Evolutionary conservation across 179 eudicot genomes (phyloP).

Genomic region (Spergularia azorica): DNA sequence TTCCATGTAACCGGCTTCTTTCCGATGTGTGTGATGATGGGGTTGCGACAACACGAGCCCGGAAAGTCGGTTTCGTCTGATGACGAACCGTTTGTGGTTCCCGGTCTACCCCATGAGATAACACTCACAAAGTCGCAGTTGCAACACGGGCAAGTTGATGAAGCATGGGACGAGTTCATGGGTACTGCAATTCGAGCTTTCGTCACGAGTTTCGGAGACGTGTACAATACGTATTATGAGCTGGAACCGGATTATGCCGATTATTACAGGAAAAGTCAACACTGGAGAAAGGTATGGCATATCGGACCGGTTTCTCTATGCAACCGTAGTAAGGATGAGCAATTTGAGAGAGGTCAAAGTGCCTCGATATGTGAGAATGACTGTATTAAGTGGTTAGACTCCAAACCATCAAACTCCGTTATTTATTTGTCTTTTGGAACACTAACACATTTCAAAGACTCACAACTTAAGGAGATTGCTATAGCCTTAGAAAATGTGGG

Average conservation of each 20-base stretch:
- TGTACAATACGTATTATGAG: slow-evolving; percentile 9
- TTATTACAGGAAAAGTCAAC: neutral
- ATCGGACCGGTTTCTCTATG: slow-evolving; percentile 9
- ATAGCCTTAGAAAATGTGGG: neutral
- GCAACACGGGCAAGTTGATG: neutral
- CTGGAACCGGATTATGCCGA: slow-evolving; percentile 6
- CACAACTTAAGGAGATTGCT: slow-evolving; percentile 1
- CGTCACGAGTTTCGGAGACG: neutral
- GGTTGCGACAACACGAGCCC: neutral
- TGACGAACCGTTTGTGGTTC: neutral
- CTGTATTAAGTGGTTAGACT: slow-evolving; percentile 6
- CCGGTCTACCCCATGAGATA: neutral
- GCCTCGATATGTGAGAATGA: slow-evolving; percentile 14
- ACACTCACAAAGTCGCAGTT: slow-evolving; percentile 1
- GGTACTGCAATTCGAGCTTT: neutral
- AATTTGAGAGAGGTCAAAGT: neutral
- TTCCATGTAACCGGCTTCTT: neutral
- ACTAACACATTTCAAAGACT: neutral
- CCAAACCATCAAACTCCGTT: neutral
- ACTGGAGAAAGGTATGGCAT: neutral
- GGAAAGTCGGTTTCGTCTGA: neutral
- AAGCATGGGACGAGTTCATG: neutral
- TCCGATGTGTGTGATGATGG: slow-evolving; percentile 11
- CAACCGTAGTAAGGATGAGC: neutral
- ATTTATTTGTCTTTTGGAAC: slow-evolving; percentile 13